These are phyloP conservation scores for Aspergillus sp. DNA, from an alignment of 2,329 filamentous ascomycete species.

Conservation along the genomic window DNA sequence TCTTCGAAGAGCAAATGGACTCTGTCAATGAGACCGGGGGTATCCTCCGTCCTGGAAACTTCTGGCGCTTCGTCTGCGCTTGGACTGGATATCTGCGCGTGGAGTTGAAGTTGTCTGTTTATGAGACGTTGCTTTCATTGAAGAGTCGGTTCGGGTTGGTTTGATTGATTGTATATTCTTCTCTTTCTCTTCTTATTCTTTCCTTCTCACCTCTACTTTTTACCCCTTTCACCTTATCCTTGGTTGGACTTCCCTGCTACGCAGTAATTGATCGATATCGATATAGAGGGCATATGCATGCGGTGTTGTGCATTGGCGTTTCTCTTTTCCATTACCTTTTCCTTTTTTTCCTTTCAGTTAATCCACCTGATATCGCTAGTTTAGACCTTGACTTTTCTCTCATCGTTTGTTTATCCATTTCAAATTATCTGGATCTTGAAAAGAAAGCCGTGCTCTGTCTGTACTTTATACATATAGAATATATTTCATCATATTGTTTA, in stretches of 20 bases:
- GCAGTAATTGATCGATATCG: neutral
- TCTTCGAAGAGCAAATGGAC: constrained; percentile 64
- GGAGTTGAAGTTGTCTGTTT: constrained; percentile 59
- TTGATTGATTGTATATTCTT: neutral
- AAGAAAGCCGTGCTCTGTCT: no score
- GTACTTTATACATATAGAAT: no score
- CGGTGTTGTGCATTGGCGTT: neutral
- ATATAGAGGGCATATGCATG: constrained; percentile 1
- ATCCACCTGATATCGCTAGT: no score
- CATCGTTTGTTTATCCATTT: no score
- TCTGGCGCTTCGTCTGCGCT: constrained; percentile 53
- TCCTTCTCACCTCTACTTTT: neutral
- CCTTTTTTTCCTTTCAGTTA: neutral
- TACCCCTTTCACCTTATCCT: neutral
- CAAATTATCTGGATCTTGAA: no score
- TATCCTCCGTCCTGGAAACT: constrained; percentile 54
- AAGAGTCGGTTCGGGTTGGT: constrained; percentile 53
- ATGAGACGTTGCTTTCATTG: constrained; percentile 58
- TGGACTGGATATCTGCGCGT: constrained; percentile 58
- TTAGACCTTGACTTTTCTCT: no score
- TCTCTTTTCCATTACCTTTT: neutral
- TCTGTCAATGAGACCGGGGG: constrained; percentile 50
- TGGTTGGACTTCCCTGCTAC: neutral
- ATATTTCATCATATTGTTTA: no score
- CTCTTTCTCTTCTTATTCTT: constrained; percentile 1